phyloP scores from a whole-genome alignment of 116 monocot species.

The Papilionanthe hybrid region DNA sequence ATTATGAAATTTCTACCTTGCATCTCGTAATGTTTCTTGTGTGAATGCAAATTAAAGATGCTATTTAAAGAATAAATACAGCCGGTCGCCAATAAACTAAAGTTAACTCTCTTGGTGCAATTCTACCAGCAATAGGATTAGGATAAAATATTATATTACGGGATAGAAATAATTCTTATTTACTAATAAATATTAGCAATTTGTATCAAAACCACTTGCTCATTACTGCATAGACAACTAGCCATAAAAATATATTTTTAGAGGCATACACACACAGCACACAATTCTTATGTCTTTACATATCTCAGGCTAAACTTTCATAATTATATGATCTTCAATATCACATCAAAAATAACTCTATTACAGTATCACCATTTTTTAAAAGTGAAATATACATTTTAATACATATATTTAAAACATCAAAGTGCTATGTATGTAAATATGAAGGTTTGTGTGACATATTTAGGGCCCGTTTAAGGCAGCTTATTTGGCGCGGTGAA shows the following conservation, averaged over 20 bases:
- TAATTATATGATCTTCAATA: no score
- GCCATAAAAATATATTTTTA: not conserved
- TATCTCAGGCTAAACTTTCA: no score
- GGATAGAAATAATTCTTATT: not conserved
- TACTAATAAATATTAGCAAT: not conserved
- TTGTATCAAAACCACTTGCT: not conserved
- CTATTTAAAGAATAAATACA: not conserved
- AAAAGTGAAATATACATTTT: no score
- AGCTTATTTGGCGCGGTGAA: no score
- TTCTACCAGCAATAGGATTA: not conserved
- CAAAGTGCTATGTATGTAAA: no score
- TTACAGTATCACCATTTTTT: no score
- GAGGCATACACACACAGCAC: no score
- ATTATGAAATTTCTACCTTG: not conserved
- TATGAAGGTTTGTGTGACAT: no score
- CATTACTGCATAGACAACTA: not conserved
- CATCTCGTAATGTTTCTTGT: not conserved
- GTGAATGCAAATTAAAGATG: not conserved
- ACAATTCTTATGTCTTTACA: no score
- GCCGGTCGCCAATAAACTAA: not conserved
- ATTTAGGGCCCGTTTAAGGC: no score
- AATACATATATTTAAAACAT: no score
- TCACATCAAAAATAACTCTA: no score
- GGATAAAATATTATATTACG: not conserved
- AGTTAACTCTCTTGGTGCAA: not conserved